Evolutionary conservation across 805 yeast genomes (phyloP), one percentile per base, ranked within the genome.

Genomic region (Yamadazyma nakazawae): DNA sequence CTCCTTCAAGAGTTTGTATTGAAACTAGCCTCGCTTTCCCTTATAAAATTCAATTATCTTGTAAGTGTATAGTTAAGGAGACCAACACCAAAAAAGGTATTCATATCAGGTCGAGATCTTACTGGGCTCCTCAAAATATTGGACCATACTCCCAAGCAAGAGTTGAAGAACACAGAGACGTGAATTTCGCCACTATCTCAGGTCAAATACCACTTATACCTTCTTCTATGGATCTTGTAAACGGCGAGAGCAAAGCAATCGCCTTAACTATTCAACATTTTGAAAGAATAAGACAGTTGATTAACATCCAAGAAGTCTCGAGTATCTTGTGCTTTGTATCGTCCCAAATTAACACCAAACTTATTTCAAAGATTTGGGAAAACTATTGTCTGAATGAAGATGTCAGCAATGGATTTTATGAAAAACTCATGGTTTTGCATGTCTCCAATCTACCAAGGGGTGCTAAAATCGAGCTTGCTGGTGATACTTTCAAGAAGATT

Each of bases 91-190:
- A 85, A 54, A 68, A 67, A 26, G 97, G 98, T 0, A 68, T 92
- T 13, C 98, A 94, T 59, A 89, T 94, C 8, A 92, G 94, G 56
- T 90, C 97, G 1, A 75, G 91, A 49, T 90, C 97, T 35, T 91
- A 87, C 62, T 94, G 99, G 99, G 98, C 97, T 0, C 99, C 99
- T 0, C 92, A 96, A 32, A 94, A 94, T 55, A 94, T 94, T 39
- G 99, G 99, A 0, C 99, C 99, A 0, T 94, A 94, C 61, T 92
- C 99, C 0, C 99, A 94, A 64, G 79, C 91, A 0, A 80, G 82
- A 10, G 63, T 76, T 4, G 82, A 80, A 51, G 60, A 60, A 16
- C 48, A 48, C 12, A 48, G 49, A 2, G 45, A 45, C 9, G 78
- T 80, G 46, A 65, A 74, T 24, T 63, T 81, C 7, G 82, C 85